Percentiles rank a stretch among this genome's conserved stretches.
phyloP scores from a whole-genome alignment of 2,329 filamentous ascomycete genomes.

The Cadophora malorum region DNA sequence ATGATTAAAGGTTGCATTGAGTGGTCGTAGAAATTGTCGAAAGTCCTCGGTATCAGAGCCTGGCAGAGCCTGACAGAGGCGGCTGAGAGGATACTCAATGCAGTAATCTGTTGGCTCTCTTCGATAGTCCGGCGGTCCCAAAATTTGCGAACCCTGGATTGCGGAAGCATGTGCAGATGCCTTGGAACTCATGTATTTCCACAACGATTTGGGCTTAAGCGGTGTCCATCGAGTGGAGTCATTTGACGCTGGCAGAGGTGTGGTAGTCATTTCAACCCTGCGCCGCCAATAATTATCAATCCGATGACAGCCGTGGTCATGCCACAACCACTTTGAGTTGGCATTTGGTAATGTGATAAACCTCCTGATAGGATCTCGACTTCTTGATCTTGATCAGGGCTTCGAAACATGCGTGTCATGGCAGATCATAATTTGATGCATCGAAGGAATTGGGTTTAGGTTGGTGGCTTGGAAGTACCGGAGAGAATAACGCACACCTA shows the following conservation, averaged over 20 bases:
- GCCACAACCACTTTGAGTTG: not conserved
- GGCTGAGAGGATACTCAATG: not conserved
- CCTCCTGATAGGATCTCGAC: not conserved
- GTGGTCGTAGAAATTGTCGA: not conserved
- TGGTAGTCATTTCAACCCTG: conserved; percentile 7
- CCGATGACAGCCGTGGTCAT: conserved; percentile 13
- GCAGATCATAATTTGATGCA: not conserved
- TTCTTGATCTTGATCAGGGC: not conserved
- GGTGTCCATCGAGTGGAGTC: conserved; percentile 5
- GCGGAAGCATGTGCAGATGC: not conserved
- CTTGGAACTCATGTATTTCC: conserved; percentile 8
- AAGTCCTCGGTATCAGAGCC: not conserved
- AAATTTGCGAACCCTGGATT: not conserved
- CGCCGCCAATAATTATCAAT: not conserved
- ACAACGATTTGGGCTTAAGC: not conserved
- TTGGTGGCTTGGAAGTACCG: conserved; percentile 13
- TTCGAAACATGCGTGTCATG: not conserved
- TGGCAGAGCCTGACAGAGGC: not conserved
- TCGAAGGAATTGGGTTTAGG: not conserved
- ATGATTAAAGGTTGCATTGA: not conserved
- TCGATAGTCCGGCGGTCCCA: not conserved
- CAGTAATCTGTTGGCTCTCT: not conserved
- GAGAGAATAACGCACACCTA: not conserved
- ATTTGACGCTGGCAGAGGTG: not conserved
- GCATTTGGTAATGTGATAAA: conserved; percentile 10